phyloP scores from a whole-genome alignment of 2,329 filamentous ascomycete species.

The Corinectria fuckeliana region DNA sequence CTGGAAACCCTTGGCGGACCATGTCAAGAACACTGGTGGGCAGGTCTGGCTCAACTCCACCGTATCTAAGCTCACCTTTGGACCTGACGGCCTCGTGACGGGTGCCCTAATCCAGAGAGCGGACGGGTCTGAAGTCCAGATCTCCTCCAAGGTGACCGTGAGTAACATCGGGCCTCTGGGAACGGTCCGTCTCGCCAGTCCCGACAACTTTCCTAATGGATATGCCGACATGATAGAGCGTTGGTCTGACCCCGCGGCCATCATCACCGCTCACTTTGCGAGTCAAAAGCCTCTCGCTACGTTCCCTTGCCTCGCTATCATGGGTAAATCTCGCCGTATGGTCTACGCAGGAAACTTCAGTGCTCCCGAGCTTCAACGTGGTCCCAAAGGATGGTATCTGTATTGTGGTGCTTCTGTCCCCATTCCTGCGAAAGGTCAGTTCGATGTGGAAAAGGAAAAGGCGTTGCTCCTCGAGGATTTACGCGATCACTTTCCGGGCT shows the following conservation, averaged over 20 bases:
- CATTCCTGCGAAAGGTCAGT: not conserved
- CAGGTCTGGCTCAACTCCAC: not conserved
- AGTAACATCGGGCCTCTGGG: not conserved
- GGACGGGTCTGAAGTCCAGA: not conserved
- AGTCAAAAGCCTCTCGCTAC: not conserved
- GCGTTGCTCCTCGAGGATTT: not conserved
- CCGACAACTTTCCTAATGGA: not conserved
- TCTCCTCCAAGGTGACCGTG: not conserved
- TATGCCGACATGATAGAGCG: not conserved
- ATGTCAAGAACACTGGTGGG: not conserved
- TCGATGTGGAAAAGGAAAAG: not conserved
- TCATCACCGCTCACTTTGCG: not conserved
- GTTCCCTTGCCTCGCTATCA: not conserved
- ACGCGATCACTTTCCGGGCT: not conserved
- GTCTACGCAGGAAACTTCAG: not conserved
- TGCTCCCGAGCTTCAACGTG: not conserved
- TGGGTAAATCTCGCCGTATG: not conserved
- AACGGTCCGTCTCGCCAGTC: not conserved
- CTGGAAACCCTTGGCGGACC: not conserved
- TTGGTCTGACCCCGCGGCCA: not conserved
- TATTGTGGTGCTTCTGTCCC: not conserved
- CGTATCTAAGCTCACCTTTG: not conserved
- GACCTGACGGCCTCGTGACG: not conserved
- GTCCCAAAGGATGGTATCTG: not conserved
- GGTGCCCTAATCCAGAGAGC: not conserved